Percentiles rank a stretch among this genome's conserved stretches.
These are phyloP conservation scores for Alternaria viburni DNA, from an alignment of 2,329 filamentous ascomycete species.

Conservation along the genomic window DNA sequence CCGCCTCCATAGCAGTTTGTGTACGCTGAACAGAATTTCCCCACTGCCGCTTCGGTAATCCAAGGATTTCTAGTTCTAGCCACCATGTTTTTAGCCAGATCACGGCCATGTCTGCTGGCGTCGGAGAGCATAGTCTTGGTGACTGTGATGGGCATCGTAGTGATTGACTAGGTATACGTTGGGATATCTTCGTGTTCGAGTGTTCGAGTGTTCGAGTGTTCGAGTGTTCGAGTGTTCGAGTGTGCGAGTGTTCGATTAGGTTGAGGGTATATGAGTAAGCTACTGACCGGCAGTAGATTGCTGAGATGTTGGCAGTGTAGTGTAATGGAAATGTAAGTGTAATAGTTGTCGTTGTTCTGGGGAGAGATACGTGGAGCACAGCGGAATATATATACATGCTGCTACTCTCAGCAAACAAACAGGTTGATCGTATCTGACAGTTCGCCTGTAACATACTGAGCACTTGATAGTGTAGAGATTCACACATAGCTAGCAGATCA, in stretches of 20 bases:
- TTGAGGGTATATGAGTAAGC: background rate
- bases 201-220: too few relatives aligned
- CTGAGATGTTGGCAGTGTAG: background rate
- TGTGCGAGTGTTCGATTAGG: too few relatives aligned
- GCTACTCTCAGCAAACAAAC: background rate
- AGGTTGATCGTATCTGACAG: background rate
- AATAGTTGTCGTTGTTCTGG: background rate
- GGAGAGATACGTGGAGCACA: background rate
- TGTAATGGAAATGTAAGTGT: background rate
- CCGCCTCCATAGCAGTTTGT: too few relatives aligned
- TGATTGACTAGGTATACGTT: too few relatives aligned
- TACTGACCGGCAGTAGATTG: background rate
- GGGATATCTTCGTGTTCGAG: background rate
- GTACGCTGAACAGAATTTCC: too few relatives aligned
- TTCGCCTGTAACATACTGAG: background rate
- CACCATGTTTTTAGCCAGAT: too few relatives aligned
- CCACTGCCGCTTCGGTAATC: too few relatives aligned
- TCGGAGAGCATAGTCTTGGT: too few relatives aligned
- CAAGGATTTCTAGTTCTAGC: too few relatives aligned
- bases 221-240: too few relatives aligned
- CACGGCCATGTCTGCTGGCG: too few relatives aligned
- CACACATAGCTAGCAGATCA: background rate
- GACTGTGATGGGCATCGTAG: too few relatives aligned
- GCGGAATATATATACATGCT: background rate
- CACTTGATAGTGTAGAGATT: background rate